A percentile compares a stretch with the other conserved stretches of the same genome.
These are phyloP conservation scores for Thecaphora thlaspeos DNA, from an alignment of 1,284 basidiomycete species.

Conservation along the genomic window DNA sequence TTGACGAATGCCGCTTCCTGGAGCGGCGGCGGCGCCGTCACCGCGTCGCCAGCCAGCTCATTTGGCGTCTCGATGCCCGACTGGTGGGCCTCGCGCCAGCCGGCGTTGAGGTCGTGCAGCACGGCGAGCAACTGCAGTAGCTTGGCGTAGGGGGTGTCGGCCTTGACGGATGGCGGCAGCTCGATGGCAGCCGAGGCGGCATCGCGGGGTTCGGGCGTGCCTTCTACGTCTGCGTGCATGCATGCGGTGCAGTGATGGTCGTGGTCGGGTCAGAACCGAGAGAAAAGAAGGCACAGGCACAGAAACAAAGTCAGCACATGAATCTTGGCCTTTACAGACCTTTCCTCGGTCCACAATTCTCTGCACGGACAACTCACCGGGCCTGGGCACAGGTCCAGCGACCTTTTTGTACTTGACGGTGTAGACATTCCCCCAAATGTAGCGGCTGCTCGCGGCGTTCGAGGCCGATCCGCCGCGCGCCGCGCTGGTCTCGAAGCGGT, in stretches of 20 bases:
- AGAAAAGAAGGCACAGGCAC: no score
- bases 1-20: slow-evolving; percentile 84
- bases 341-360: no score
- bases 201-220: slow-evolving; percentile 40
- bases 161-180: slow-evolving; percentile 72
- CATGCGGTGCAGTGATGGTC: no score
- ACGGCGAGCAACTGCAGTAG: slow-evolving; percentile 86
- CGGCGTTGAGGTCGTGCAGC: slow-evolving; percentile 74
- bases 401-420: slow-evolving; percentile 92
- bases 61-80: slow-evolving; percentile 1
- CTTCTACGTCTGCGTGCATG: slow-evolving; percentile 7
- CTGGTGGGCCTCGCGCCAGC: slow-evolving; percentile 60
- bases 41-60: slow-evolving; percentile 6
- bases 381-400: slow-evolving; percentile 69
- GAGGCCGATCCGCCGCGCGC: neutral
- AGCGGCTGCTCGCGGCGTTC: slow-evolving; percentile 49
- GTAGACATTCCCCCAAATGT: slow-evolving; percentile 85
- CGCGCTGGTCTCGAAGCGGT: slow-evolving; percentile 70
- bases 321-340: no score
- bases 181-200: slow-evolving; percentile 15
- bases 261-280: no score
- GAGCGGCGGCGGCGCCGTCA: slow-evolving; percentile 59
- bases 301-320: no score
- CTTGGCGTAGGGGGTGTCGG: slow-evolving; percentile 81
- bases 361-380: neutral